These are phyloP conservation scores for Helianthus tuberosus DNA, from an alignment of 129 eudicot species.

Conservation along the genomic window DNA sequence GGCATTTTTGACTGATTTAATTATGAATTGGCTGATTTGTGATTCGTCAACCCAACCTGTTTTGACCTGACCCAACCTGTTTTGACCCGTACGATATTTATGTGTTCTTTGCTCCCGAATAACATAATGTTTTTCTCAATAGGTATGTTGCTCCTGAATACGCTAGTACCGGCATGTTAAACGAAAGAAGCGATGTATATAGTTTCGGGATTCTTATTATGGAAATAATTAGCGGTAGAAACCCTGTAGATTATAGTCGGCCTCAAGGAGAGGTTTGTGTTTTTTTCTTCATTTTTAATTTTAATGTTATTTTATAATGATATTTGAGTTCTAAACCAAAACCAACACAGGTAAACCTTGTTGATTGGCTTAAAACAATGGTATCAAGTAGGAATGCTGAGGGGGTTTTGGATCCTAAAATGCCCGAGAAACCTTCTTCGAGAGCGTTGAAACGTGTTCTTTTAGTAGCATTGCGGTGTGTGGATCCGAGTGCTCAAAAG, in stretches of 20 bases:
- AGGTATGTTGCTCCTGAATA: slow-evolving; percentile 98
- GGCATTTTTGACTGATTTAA: slow-evolving; percentile 1
- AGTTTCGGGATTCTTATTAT: slow-evolving; percentile 92
- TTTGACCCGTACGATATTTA: neutral
- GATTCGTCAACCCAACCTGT: neutral
- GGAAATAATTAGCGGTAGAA: slow-evolving; percentile 86
- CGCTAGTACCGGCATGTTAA: slow-evolving; percentile 94
- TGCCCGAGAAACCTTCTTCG: slow-evolving; percentile 88
- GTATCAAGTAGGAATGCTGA: slow-evolving; percentile 77
- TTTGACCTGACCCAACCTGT: neutral
- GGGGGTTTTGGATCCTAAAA: slow-evolving; percentile 83
- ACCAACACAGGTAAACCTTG: slow-evolving; percentile 66
- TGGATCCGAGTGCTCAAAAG: slow-evolving; percentile 90
- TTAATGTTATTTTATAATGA: no score
- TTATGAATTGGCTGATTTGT: neutral
- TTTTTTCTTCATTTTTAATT: neutral
- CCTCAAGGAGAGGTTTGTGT: slow-evolving; percentile 87
- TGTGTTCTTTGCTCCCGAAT: slow-evolving; percentile 5
- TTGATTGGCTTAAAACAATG: slow-evolving; percentile 94
- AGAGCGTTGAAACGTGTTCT: slow-evolving; percentile 87
- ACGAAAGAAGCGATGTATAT: slow-evolving; percentile 89
- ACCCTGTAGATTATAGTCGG: slow-evolving; percentile 89
- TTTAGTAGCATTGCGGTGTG: slow-evolving; percentile 85
- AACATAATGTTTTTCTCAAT: neutral
- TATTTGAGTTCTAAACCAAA: slow-evolving; percentile 23